Base-by-base conservation (phyloP, 78 protist species). In the Paratrimastix pyriformis region DNA sequence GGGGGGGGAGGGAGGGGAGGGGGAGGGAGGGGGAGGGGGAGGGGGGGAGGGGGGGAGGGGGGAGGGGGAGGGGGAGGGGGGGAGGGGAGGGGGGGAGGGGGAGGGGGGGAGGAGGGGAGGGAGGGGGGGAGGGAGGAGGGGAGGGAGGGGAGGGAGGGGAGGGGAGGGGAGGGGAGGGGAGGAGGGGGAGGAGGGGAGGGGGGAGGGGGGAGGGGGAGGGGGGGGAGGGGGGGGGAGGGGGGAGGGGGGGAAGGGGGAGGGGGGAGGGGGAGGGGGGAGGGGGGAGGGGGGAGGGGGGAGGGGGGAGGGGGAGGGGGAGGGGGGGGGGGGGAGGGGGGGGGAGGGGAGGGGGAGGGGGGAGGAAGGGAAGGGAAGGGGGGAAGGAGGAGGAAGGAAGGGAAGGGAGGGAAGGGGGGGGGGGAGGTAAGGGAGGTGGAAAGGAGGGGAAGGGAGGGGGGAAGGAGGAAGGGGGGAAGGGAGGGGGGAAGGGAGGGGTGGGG, bases 111-210 rank as follows among this genome's bases (percentile, higher is more conserved):
- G 55, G 55, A n/a, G 24, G 55, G 55, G 55, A 48, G 55, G 55
- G 55, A 48, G 55, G 55, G 55, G 24, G 55, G 55, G 55, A 48
- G 55, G 55, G 55, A 48, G 55, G 55, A n/a, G 24, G 55, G 55
- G 55, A 48, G 55, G 55, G 55, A 48, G 55, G 55, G 55, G 55
- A 48, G 55, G 55, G 55, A 48, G 55, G 55, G 55, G 24, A n/a
- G 55, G 55, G 24, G 55, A n/a, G 55, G 24, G 55, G 55, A n/a
- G 24, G 55, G 55, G 55, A 48, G 55, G 55, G 55, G 24, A n/a
- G 55, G 55, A 48, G 55, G 55, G 55, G 50, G 55, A 6, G 6
- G 55, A n/a, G 7, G 6, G 55, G 55, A 48, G 55, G 55, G 55
- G 24, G 55, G 55, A 48, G 55, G 55, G 7, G 6, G 55, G 55